These are phyloP conservation scores for Tanacetum coccineum DNA, from an alignment of 129 eudicot species.

Conservation along the genomic window DNA sequence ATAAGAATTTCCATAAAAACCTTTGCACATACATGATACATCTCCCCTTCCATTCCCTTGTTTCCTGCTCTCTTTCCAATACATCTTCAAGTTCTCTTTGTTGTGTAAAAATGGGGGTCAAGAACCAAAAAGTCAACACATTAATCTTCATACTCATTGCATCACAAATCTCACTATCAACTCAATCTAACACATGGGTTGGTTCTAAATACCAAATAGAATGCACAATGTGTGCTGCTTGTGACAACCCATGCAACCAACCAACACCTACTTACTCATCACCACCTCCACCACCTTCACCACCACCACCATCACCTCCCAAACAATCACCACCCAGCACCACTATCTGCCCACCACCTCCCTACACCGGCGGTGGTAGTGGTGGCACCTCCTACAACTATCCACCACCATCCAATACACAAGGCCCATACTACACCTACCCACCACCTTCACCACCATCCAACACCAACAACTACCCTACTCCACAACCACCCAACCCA, in stretches of 20 bases:
- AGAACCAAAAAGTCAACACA: slow-evolving; percentile 23
- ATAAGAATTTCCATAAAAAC: slow-evolving; percentile 8
- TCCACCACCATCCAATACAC: slow-evolving; percentile 47
- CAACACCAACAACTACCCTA: slow-evolving; percentile 27
- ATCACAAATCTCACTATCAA: slow-evolving; percentile 17
- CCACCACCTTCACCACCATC: slow-evolving; percentile 39
- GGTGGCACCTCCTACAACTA: slow-evolving; percentile 23
- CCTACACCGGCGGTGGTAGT: slow-evolving; percentile 34
- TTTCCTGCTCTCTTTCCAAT: background rate
- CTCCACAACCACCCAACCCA: slow-evolving; percentile 91
- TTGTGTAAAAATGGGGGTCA: slow-evolving; percentile 18
- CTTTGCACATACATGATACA: background rate
- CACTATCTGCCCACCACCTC: slow-evolving; percentile 35
- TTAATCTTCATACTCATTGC: slow-evolving; percentile 26
- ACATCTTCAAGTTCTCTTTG: background rate
- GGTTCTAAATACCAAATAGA: slow-evolving; percentile 77
- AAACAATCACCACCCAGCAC: slow-evolving; percentile 42
- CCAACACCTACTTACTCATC: slow-evolving; percentile 46
- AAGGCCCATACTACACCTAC: slow-evolving; percentile 33
- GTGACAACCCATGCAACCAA: slow-evolving; percentile 79
- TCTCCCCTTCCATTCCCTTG: background rate
- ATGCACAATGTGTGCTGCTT: slow-evolving; percentile 88
- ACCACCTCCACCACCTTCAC: slow-evolving; percentile 43
- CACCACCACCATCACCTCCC: slow-evolving; percentile 55
- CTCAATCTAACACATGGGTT: slow-evolving; percentile 41